These are phyloP conservation scores for Juncus effusus DNA, from an alignment of 176 grass and related monocot species.

Conservation along the genomic window DNA sequence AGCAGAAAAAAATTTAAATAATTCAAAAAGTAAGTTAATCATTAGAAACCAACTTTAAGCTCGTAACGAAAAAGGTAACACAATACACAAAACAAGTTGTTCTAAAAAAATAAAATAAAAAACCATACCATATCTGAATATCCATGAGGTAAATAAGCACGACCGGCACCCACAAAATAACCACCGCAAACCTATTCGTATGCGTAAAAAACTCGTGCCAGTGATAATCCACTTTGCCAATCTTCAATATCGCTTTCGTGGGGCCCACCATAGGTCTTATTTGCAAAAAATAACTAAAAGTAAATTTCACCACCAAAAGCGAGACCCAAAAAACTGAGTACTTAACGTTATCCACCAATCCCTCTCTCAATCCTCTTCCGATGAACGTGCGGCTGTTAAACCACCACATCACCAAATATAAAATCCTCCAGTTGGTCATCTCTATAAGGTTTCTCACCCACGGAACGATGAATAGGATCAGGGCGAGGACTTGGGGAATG, in stretches of 20 bases:
- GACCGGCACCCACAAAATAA: conserved; percentile 80
- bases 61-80: too few relatives aligned
- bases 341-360: conserved; percentile 76
- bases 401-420: conserved; percentile 90
- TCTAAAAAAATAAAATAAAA: neutral
- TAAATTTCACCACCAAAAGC: conserved; percentile 69
- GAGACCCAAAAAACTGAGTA: conserved; percentile 67
- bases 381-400: conserved; percentile 90
- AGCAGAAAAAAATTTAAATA: too few relatives aligned
- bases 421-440: conserved; percentile 88
- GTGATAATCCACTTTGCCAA: conserved; percentile 42
- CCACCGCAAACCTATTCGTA: conserved; percentile 61
- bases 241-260: conserved; percentile 65
- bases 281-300: conserved; percentile 91
- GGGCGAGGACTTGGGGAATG: conserved; percentile 62
- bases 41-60: too few relatives aligned
- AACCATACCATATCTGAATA: conserved; percentile 83
- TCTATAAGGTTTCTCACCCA: conserved; percentile 81
- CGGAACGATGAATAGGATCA: conserved; percentile 69
- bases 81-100: too few relatives aligned
- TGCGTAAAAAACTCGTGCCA: conserved; percentile 95
- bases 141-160: conserved; percentile 94
- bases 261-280: conserved; percentile 75
- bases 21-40: too few relatives aligned
- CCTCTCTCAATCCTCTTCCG: conserved; percentile 83